Evolutionary conservation across 495 filamentous ascomycete species (phyloP), one percentile per base, ranked within the genome.

Genomic region (Symbiotaphrina buchneri): DNA sequence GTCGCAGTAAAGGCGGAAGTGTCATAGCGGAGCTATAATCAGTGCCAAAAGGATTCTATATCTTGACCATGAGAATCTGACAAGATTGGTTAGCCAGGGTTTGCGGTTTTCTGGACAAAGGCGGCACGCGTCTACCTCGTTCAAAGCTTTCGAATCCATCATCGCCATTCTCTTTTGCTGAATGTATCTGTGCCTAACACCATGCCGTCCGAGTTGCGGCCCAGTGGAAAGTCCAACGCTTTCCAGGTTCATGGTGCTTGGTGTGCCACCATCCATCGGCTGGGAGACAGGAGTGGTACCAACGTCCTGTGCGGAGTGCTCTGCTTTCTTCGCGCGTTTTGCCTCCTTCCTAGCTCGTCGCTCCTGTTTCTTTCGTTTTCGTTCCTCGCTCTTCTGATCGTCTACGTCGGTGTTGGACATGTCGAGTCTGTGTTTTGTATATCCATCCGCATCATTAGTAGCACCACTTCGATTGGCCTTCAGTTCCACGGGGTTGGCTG

Each of bases 31-130:
- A n/a, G n/a, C n/a, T n/a, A n/a, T n/a, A n/a, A n/a, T n/a, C n/a
- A n/a, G n/a, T n/a, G n/a, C n/a, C n/a, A n/a, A n/a, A n/a, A n/a
- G n/a, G n/a, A 25, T 7, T 38, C 18, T 38, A 46, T 37, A 59
- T 44, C 33, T 76, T 76, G 30, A 77, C 58, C 74, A 79, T 78
- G 42, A 77, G 71, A 36, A 79, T 79, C 74, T 79, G 39, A 4
- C 21, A 17, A 13, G 18, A 44, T 70, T 39, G 68, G 59, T 38
- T 23, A 31, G 14, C 15, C 20, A 10, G 26, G 13, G 23, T 17
- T 21, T 10, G 21, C 24, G 23, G 18, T 11, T 16, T 21, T 27
- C 6, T 23, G 6, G 37, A 21, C 27, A 22, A 21, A 23, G 34
- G 29, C 45, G 51, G n/a, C n/a, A n/a, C n/a, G n/a, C n/a, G n/a